A percentile compares a stretch with the other conserved stretches of the same genome.
These are phyloP conservation scores for Saccharomyces uvarum DNA, from an alignment of 1,139 yeast genomes.

Conservation along the genomic window DNA sequence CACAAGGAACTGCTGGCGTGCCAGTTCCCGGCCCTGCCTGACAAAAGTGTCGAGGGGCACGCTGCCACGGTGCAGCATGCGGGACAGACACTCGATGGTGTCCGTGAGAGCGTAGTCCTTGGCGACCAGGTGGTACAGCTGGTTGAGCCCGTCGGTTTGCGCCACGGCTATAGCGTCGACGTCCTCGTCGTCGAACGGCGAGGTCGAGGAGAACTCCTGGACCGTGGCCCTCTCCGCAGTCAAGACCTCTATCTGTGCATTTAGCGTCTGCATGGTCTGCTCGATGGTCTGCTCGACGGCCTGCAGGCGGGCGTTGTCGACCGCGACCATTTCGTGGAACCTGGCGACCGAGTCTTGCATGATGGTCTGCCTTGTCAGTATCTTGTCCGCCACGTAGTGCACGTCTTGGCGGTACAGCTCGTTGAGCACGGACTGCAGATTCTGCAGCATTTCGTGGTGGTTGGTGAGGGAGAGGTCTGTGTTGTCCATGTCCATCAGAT, in stretches of 20 bases:
- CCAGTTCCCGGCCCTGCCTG: constrained; percentile 52
- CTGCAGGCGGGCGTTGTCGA: background rate
- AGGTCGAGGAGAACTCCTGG: background rate
- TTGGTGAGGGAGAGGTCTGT: constrained; percentile 3
- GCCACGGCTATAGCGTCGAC: constrained; percentile 5
- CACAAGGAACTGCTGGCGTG: constrained; percentile 64
- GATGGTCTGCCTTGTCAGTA: background rate
- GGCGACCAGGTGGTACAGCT: constrained; percentile 58
- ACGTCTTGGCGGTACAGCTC: background rate
- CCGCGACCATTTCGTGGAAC: background rate
- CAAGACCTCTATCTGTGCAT: constrained; percentile 6
- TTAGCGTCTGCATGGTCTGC: constrained; percentile 2
- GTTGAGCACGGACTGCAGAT: background rate
- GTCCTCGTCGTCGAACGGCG: constrained; percentile 6
- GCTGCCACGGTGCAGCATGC: constrained; percentile 45
- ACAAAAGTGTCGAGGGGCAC: constrained; percentile 19
- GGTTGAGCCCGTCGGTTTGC: constrained; percentile 31
- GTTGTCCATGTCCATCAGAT: constrained; percentile 3
- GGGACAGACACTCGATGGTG: constrained; percentile 51
- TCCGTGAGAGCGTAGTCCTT: constrained; percentile 67
- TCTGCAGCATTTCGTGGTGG: constrained; percentile 1
- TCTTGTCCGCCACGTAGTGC: background rate
- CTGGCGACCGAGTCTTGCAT: background rate
- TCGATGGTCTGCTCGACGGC: background rate
- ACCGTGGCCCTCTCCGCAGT: constrained; percentile 5